These are phyloP conservation scores for Dothistroma pini DNA, from an alignment of 2,329 filamentous ascomycete genomes.

Conservation along the genomic window DNA sequence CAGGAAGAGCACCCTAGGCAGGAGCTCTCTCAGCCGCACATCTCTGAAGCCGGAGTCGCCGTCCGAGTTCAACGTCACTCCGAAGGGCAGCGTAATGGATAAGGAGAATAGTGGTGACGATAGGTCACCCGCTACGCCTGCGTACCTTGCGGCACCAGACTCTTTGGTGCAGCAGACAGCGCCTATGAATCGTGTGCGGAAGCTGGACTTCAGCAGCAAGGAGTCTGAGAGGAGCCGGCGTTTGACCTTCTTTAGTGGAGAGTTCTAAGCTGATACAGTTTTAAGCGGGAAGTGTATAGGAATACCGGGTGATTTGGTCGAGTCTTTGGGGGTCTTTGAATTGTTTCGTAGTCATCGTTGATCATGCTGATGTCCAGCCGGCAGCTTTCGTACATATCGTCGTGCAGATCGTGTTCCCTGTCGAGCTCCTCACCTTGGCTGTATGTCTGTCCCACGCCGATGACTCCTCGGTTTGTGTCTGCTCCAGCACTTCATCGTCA, in stretches of 20 bases:
- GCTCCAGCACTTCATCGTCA: neutral
- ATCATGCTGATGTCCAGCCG: neutral
- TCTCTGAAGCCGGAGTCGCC: constrained; percentile 22
- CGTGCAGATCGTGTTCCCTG: neutral
- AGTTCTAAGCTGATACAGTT: constrained; percentile 5
- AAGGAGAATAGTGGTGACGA: constrained; percentile 30
- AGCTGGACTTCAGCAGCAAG: constrained; percentile 28
- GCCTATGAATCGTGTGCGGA: constrained; percentile 33
- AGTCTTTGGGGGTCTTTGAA: neutral
- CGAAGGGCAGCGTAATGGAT: constrained; percentile 12
- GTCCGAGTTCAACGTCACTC: constrained; percentile 14
- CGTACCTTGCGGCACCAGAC: constrained; percentile 29
- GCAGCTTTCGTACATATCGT: constrained; percentile 1
- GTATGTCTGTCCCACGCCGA: neutral
- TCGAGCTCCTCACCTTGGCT: neutral
- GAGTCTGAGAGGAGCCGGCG: constrained; percentile 28
- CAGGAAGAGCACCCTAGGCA: constrained; percentile 29
- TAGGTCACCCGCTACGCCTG: constrained; percentile 32
- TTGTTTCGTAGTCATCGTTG: constrained; percentile 4
- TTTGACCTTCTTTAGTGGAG: constrained; percentile 29
- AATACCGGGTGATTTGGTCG: neutral
- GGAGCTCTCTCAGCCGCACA: constrained; percentile 28
- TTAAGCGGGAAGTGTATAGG: neutral
- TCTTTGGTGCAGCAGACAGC: constrained; percentile 35
- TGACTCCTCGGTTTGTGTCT: neutral